Evolutionary conservation across 2,329 filamentous ascomycete genomes (phyloP), one percentile per base, ranked within the genome.

Genomic region (Sarocladium oryzae): DNA sequence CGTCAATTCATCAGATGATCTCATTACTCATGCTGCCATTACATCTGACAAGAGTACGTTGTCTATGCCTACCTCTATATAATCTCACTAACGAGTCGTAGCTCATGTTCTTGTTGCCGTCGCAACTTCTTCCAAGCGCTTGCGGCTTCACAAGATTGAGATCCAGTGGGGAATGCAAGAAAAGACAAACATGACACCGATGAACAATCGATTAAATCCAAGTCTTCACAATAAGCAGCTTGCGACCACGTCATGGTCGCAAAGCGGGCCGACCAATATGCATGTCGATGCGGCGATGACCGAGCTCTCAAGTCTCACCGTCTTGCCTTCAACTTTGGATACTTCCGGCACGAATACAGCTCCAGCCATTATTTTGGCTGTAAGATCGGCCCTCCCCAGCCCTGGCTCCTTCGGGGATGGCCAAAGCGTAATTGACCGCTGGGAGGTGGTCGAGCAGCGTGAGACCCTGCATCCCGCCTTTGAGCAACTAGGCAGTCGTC

Each of bases 1-100:
- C 55, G 76, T 89, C 52, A 77, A 82, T 24, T 83, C 83, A 30
- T 83, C 85, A 0, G 83, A 89, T 56, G 85, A 89, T 56, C 66
- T 88, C n/a, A 77, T 92, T 49, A 89, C 88, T 0, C 89, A 95
- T 69, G 88, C 88, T 10, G 79, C 88, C 35, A 73, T 90, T 55
- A 80, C 85, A 53, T 81, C 86, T 2, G 88, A 91, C 51, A 88
- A 84, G 66, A 82, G 87, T 88, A 68, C 61, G 72, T 60, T 30
- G 2, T 13, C 30, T 13, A 4, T 6, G 26, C 16, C 4, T 7
- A 11, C 7, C 9, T 3, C 13, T 7, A 2, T 8, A 21, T 18
- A 15, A 28, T 50, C 26, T 51, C 53, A 18, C 56, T 63, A 40
- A 78, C 57, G 2, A 62, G 10, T 57, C 26, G n/a, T 33, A 74